These are phyloP conservation scores for Aspergillus proliferans DNA, from an alignment of 2,329 filamentous ascomycete species.

Conservation along the genomic window DNA sequence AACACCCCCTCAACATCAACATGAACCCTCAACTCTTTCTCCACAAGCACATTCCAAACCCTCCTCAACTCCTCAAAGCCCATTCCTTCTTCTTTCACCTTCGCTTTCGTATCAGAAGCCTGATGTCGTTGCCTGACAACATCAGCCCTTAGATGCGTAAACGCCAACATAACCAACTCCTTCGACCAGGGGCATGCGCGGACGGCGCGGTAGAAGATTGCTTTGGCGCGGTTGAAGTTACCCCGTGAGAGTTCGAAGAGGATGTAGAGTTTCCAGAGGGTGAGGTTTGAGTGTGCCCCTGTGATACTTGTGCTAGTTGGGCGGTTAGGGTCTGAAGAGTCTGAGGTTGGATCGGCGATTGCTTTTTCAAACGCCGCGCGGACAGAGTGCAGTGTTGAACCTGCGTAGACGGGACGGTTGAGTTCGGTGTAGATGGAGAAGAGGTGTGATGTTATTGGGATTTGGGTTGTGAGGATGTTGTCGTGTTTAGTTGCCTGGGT, in stretches of 20 bases:
- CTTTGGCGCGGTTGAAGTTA: conserved; percentile 39
- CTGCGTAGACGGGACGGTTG: conserved; percentile 35
- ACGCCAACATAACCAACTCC: conserved; percentile 52
- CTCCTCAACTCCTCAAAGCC: conserved; percentile 44
- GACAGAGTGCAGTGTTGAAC: conserved; percentile 47
- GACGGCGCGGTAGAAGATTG: conserved; percentile 52
- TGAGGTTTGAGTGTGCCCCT: conserved; percentile 32
- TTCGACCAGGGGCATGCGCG: conserved; percentile 59
- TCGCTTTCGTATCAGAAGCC: neutral
- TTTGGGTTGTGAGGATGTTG: conserved; percentile 5
- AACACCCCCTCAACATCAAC: conserved; percentile 46
- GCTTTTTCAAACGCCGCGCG: conserved; percentile 53
- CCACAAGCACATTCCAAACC: conserved; percentile 51
- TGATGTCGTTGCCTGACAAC: conserved; percentile 2
- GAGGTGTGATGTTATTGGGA: conserved; percentile 44
- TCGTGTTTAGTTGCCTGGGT: conserved; percentile 8
- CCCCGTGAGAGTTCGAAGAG: conserved; percentile 42
- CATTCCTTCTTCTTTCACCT: conserved; percentile 25
- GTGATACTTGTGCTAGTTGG: conserved; percentile 1
- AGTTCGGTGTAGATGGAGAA: conserved; percentile 54
- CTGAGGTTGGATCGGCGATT: conserved; percentile 26
- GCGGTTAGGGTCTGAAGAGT: conserved; percentile 1
- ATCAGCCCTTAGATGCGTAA: conserved; percentile 38
- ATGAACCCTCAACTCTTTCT: conserved; percentile 58
- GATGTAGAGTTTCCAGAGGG: conserved; percentile 49